Evolutionary conservation across 176 grass and related monocot species (phyloP).

Genomic region (Oropetium thomaeum): DNA sequence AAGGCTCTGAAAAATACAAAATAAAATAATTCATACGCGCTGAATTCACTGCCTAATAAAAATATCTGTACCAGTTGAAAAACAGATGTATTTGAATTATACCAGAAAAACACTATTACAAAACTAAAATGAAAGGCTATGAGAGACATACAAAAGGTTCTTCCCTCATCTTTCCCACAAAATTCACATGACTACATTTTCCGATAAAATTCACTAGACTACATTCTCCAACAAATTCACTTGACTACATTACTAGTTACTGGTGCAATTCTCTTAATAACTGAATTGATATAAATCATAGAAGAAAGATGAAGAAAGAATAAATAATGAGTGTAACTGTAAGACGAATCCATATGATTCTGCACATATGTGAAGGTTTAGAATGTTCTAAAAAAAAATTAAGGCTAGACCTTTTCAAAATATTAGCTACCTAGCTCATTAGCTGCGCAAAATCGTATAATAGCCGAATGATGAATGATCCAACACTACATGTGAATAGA

Average conservation of each 20-base stretch:
- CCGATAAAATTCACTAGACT: too few species aligned
- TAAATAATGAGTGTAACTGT: neutral
- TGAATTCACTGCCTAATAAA: neutral
- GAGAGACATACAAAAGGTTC: neutral
- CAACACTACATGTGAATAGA: neutral
- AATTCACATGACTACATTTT: neutral
- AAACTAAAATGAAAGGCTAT: neutral
- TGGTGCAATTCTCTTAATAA: constrained; percentile 1
- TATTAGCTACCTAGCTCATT: constrained; percentile 15
- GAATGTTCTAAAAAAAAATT: neutral
- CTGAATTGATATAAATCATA: neutral
- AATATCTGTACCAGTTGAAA: constrained; percentile 12
- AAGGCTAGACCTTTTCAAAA: neutral
- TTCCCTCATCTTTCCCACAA: neutral
- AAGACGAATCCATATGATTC: neutral
- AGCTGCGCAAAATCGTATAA: neutral
- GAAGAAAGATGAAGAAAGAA: neutral
- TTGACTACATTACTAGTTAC: too few species aligned
- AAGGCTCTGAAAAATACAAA: constrained; percentile 17
- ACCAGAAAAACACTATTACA: constrained; percentile 4
- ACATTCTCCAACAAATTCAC: too few species aligned
- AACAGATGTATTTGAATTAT: neutral
- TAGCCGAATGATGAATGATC: neutral
- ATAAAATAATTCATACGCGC: neutral
- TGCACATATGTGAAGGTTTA: constrained; percentile 7